Evolutionary conservation across 768 basidiomycete genomes (phyloP), one percentile per base, ranked within the genome.

Genomic region (Leccinellum luteum): DNA sequence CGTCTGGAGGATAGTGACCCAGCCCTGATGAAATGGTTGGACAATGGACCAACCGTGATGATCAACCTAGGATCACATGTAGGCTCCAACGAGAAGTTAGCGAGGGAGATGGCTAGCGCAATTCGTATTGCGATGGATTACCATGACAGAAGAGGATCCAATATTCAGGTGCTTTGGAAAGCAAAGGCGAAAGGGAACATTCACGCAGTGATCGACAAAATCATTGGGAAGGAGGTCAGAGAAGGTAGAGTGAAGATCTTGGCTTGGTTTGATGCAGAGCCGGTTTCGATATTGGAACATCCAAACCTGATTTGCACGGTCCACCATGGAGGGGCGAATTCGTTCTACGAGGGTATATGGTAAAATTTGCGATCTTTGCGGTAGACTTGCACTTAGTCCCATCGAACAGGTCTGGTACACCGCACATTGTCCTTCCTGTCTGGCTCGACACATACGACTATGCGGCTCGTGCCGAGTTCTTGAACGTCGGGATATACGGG

Each of bases 101-200:
- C n/a, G n/a, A n/a, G n/a, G n/a, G n/a, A n/a, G 23, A 44, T 64
- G 25, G 44, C 30, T 8, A 14, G 49, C 19, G 62, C 55, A 21
- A 52, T 64, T 25, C 52, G 55, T 17, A 49, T 60, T 17, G 12
- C 63, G 21, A 19, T 63, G 30, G 55, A 54, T 25, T 19, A 52
- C 8, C 52, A 54, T 21, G 44, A 59, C 23, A 21, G 5, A 12
- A n/a, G 19, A 9, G 35, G 34, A 3, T n/a, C 17, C 14, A 63
- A 23, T 1, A 32, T 59, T 4, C 61, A 63, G 19, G 49, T 63
- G 2, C 57, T 63, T 41, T 60, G 84, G 87, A 64, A 59, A 7
- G 49, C 23, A 27, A 57, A 34, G 43, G 38, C 17, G 14, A n/a
- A 28, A 1, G 47, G 45, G 0, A 27, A 52, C 4, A 15, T 64